Evolutionary conservation across 495 filamentous ascomycete species (phyloP), one percentile per base, ranked within the genome.

Genomic region (Talaromyces liani): DNA sequence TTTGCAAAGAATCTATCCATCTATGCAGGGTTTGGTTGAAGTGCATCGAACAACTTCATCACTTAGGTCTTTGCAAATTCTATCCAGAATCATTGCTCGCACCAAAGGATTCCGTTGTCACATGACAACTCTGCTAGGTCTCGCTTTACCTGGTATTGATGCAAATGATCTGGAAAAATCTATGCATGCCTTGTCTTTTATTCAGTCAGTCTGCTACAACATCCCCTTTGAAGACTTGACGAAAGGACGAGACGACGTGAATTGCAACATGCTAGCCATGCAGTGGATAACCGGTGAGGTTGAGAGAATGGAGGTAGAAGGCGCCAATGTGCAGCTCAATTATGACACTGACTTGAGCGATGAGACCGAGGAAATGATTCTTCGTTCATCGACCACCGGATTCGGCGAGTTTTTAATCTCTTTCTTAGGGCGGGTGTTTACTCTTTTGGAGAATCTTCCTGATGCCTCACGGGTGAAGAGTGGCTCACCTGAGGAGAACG

Each of bases 131-230:
- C 74, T 98, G 36, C 76, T 99, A 20, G 95, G 93, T 7, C 83
- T 99, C 61, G 91, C 94, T 2, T 80, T 99, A 41, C 94, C 94
- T 1, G 94, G 94, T 33, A 95, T 99, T 59, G 94, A 99, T 76
- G 93, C 94, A 33, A 99, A 99, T 72, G 94, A 99, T 75, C 81
- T 99, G 33, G 91, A 93, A 65, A 99, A 99, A 77, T 97, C 94
- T 20, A 80, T 96, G 60, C 91, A 96, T 73, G 93, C 93, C 2
- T 79, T 99, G 58, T 90, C 93, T 61, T 97, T 96, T 70, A 93
- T 99, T 54, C 94, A 98, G 76, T 86, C 89, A 36, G 90, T 97
- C 31, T 91, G 91, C 63, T 98, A 98, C 76, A 95, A 91, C 65
- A 92, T 99, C 22, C 95, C 94, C 4, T 89, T 99, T 67, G 83